Evolutionary conservation across 495 filamentous ascomycete species (phyloP).

Genomic region (Extremus antarcticus): DNA sequence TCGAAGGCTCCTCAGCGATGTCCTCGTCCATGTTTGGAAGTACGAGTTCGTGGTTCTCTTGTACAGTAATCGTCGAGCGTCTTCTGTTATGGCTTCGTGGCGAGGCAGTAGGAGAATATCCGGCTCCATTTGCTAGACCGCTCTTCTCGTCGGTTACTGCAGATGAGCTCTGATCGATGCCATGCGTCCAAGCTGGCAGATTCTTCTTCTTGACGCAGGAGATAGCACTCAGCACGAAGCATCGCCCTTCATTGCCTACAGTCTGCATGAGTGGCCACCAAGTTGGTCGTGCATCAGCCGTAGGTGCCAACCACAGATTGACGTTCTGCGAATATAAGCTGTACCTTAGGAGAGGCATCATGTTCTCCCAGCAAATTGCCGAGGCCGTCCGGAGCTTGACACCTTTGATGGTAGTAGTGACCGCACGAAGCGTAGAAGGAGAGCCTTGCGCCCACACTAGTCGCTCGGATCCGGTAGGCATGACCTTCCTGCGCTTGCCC

Average conservation of each 20-base stretch:
- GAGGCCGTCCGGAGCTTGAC: constrained; percentile 67
- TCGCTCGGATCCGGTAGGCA: constrained; percentile 79
- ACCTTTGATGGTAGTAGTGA: constrained; percentile 69
- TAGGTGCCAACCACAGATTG: constrained; percentile 85
- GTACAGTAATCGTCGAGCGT: constrained; percentile 10
- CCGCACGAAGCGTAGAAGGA: constrained; percentile 64
- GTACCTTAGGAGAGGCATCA: constrained; percentile 79
- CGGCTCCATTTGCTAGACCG: background rate
- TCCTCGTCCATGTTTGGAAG: constrained; percentile 10
- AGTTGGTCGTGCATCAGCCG: constrained; percentile 73
- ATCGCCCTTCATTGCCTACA: constrained; percentile 65
- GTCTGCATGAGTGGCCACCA: constrained; percentile 80
- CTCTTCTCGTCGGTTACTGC: background rate
- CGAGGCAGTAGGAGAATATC: background rate
- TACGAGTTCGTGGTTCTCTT: constrained; percentile 11
- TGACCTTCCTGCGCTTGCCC: constrained; percentile 88
- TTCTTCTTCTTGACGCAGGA: constrained; percentile 58
- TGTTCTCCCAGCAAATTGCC: constrained; percentile 96
- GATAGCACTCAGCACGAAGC: constrained; percentile 80
- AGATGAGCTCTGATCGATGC: background rate
- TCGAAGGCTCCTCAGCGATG: no score
- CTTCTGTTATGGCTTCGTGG: background rate
- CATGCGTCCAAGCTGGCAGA: constrained; percentile 42
- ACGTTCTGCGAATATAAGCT: constrained; percentile 83
- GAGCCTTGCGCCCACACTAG: constrained; percentile 86